Evolutionary conservation across 805 yeast genomes (phyloP).

Genomic region (Pichia phayaonensis): DNA sequence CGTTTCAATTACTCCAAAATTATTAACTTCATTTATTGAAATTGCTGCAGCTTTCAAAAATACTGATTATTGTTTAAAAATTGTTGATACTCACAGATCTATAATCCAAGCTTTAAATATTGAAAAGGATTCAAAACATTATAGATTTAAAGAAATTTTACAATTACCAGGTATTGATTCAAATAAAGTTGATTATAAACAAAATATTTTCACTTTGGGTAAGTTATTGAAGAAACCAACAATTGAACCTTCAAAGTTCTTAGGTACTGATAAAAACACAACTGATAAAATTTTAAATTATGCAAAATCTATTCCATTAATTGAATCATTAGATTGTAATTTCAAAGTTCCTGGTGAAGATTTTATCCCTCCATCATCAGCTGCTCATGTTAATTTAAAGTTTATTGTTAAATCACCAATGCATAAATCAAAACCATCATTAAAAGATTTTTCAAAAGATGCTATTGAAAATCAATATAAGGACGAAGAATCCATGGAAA

Average conservation of each 20-base stretch:
- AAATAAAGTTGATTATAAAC: slow-evolving; percentile 41
- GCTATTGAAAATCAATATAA: slow-evolving; percentile 30
- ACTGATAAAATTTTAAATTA: slow-evolving; percentile 38
- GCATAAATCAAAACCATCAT: slow-evolving; percentile 48
- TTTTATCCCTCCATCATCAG: slow-evolving; percentile 61
- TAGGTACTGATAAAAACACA: slow-evolving; percentile 42
- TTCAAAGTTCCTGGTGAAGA: slow-evolving; percentile 86
- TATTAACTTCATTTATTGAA: slow-evolving; percentile 68
- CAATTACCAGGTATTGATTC: slow-evolving; percentile 74
- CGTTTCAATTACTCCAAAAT: slow-evolving; percentile 54
- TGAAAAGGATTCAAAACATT: slow-evolving; percentile 33
- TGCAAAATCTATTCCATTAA: slow-evolving; percentile 59
- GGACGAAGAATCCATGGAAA: slow-evolving; percentile 59
- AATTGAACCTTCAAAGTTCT: slow-evolving; percentile 44
- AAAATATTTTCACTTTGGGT: slow-evolving; percentile 54
- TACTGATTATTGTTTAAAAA: slow-evolving; percentile 51
- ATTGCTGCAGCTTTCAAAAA: slow-evolving; percentile 76
- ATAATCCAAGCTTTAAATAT: slow-evolving; percentile 63
- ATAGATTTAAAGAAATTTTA: slow-evolving; percentile 52
- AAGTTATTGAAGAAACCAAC: slow-evolving; percentile 56
- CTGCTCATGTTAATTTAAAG: slow-evolving; percentile 68
- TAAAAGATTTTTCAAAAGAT: slow-evolving; percentile 31
- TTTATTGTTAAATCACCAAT: slow-evolving; percentile 67
- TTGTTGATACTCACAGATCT: slow-evolving; percentile 61
- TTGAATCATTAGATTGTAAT: slow-evolving; percentile 60